Conservation (phyloP, 2,329 filamentous ascomycete species). For the Fusarium phyllophilum region DNA sequence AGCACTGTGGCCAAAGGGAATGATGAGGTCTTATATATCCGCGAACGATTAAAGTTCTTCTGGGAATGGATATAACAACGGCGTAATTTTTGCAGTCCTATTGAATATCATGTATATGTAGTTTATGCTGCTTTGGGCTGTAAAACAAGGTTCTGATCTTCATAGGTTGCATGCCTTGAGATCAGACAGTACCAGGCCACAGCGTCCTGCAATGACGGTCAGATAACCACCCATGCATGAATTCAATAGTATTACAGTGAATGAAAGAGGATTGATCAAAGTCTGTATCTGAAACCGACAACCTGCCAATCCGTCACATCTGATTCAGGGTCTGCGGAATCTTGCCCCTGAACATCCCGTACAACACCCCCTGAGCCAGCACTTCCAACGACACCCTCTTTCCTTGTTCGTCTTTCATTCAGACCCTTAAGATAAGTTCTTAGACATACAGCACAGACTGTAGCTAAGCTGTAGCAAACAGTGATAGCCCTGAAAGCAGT, state of each 20-base stretch:
- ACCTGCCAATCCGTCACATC: slow-evolving; percentile 70
- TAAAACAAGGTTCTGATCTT: not conserved
- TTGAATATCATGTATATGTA: not conserved
- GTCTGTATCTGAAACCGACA: slow-evolving; percentile 67
- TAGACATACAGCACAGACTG: slow-evolving; percentile 55
- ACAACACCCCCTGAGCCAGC: slow-evolving; percentile 55
- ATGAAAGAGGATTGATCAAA: slow-evolving; percentile 30
- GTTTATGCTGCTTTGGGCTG: not conserved
- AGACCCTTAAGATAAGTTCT: slow-evolving; percentile 59
- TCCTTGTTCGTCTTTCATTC: slow-evolving; percentile 55
- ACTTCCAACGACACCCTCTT: slow-evolving; percentile 59
- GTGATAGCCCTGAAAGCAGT: slow-evolving; percentile 67
- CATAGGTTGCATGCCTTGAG: too few relatives aligned
- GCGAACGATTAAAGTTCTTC: not conserved
- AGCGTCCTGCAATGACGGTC: too few relatives aligned
- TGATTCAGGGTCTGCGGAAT: slow-evolving; percentile 54
- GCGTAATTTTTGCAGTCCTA: not conserved
- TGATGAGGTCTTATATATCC: not conserved
- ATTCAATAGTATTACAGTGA: too few relatives aligned
- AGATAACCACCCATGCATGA: too few relatives aligned
- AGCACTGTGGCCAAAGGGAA: not conserved
- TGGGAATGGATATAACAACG: not conserved
- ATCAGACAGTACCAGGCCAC: too few relatives aligned
- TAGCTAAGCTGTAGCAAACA: slow-evolving; percentile 64
- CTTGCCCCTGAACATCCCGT: slow-evolving; percentile 43